A percentile compares a stretch with the other conserved stretches of the same genome.
Evolutionary conservation across 176 grass and related monocot species (phyloP).

Genomic region (Metroxylon sagu): DNA sequence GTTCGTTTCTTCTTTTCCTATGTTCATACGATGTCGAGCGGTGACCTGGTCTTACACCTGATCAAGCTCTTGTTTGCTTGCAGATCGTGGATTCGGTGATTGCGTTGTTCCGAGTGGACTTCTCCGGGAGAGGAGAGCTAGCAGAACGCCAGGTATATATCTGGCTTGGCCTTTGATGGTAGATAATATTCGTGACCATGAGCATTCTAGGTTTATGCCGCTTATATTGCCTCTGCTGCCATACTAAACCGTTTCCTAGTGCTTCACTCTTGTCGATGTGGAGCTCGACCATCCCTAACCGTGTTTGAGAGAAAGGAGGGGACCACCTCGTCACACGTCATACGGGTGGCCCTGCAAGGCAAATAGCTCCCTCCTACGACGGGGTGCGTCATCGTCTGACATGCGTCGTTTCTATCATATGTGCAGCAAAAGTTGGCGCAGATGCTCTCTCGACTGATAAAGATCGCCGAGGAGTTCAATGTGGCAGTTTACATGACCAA

Average conservation of each 20-base stretch:
- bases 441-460: conserved; percentile 77
- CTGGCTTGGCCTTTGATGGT: too few relatives aligned
- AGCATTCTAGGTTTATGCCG: too few relatives aligned
- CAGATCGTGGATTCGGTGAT: conserved; percentile 91
- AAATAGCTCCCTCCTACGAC: too few relatives aligned
- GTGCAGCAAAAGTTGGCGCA: conserved; percentile 89
- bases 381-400: background rate
- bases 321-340: too few relatives aligned
- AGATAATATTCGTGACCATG: too few relatives aligned
- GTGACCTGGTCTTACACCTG: too few relatives aligned
- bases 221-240: too few relatives aligned
- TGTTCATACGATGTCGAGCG: background rate
- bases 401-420: background rate
- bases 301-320: too few relatives aligned
- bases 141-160: conserved; percentile 67
- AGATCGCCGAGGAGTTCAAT: conserved; percentile 96
- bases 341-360: too few relatives aligned
- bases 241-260: too few relatives aligned
- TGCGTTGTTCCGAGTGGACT: conserved; percentile 74
- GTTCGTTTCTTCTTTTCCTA: background rate
- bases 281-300: too few relatives aligned
- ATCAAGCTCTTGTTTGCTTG: background rate
- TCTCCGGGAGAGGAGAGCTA: conserved; percentile 77
- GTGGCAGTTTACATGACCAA: conserved; percentile 96
- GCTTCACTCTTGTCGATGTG: too few relatives aligned